Evolutionary conservation across 257 asterid genomes (phyloP).

Genomic region (Fraxinus pennsylvanica): DNA sequence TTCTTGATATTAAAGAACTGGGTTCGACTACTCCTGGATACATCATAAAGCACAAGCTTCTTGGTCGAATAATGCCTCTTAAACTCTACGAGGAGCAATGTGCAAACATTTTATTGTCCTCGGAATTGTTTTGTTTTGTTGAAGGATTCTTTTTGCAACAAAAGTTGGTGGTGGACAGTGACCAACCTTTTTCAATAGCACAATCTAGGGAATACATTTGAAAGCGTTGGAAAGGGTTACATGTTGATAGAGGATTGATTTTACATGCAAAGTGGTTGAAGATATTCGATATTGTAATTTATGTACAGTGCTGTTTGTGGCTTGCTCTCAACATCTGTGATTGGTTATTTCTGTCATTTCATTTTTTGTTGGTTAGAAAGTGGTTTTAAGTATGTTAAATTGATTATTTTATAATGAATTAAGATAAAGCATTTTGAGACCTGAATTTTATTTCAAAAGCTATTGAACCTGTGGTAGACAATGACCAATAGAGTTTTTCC

Average conservation of each 20-base stretch:
- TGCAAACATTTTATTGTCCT: conserved; percentile 16
- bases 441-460: no score
- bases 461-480: no score
- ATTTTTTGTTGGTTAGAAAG: conserved; percentile 29
- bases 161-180: conserved; percentile 20
- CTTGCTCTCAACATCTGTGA: conserved; percentile 32
- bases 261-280: conserved; percentile 33
- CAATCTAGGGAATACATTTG: conserved; percentile 20
- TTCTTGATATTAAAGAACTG: conserved; percentile 35
- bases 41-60: conserved; percentile 26
- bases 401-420: neutral
- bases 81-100: conserved; percentile 22
- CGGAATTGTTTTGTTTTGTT: conserved; percentile 29
- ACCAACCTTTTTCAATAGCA: conserved; percentile 36
- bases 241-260: conserved; percentile 35
- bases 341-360: conserved; percentile 23
- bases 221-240: conserved; percentile 33
- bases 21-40: conserved; percentile 7
- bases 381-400: neutral
- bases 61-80: conserved; percentile 26
- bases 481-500: no score
- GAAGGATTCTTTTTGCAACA: conserved; percentile 39
- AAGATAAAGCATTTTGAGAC: no score
- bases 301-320: conserved; percentile 63
- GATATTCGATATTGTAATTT: conserved; percentile 50